These are phyloP conservation scores for Gossypium lobatum DNA, from an alignment of 441 rosid genomes.

Conservation along the genomic window DNA sequence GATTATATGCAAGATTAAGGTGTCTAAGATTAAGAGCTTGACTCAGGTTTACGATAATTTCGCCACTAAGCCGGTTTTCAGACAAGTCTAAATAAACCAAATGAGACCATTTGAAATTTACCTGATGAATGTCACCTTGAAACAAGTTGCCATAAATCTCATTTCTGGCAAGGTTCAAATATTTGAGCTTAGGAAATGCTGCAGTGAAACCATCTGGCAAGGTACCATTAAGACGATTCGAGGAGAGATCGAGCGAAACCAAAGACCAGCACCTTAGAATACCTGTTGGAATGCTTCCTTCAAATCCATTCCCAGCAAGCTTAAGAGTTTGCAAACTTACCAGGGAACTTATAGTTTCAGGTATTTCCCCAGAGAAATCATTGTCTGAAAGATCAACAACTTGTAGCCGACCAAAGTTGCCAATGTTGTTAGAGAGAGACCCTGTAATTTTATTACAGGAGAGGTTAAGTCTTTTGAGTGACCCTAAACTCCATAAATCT, in stretches of 20 bases:
- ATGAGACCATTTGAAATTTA: constrained; percentile 54
- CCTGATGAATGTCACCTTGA: constrained; percentile 75
- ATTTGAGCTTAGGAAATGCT: constrained; percentile 62
- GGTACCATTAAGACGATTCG: constrained; percentile 57
- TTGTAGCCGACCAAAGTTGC: constrained; percentile 70
- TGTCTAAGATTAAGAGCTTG: constrained; percentile 51
- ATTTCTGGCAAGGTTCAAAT: constrained; percentile 63
- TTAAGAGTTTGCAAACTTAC: constrained; percentile 50
- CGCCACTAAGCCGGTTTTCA: constrained; percentile 77
- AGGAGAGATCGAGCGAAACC: constrained; percentile 57
- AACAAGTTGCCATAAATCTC: constrained; percentile 61
- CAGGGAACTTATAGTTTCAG: constrained; percentile 59
- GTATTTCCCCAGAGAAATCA: constrained; percentile 69
- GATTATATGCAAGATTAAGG: constrained; percentile 72
- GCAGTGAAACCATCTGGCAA: constrained; percentile 67
- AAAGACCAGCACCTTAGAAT: constrained; percentile 49
- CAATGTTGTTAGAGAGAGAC: constrained; percentile 60
- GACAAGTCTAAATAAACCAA: constrained; percentile 78
- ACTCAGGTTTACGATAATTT: constrained; percentile 41
- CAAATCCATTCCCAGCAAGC: constrained; percentile 53
- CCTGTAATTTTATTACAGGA: constrained; percentile 71
- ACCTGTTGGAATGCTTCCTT: constrained; percentile 52
- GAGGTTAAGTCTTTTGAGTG: constrained; percentile 58
- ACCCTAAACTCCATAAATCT: constrained; percentile 80
- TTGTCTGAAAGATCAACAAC: constrained; percentile 62